Evolutionary conservation across 2,329 filamentous ascomycete species (phyloP), one percentile per base, ranked within the genome.

Genomic region (Neonectria coccinea): DNA sequence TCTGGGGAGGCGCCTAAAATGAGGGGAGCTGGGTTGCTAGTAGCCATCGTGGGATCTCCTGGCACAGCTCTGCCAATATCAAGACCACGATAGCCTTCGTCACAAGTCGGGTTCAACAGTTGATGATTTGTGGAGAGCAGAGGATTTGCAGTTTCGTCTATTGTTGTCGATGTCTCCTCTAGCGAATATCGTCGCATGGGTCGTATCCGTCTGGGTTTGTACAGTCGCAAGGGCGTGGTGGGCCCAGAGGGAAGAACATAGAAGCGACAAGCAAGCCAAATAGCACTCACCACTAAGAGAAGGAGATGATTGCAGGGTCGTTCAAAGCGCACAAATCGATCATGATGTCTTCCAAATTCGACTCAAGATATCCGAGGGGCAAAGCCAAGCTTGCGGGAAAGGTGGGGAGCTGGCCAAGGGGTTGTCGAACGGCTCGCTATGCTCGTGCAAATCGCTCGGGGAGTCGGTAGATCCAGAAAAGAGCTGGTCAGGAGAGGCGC

Each of bases 201-300:
- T 45, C 20, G 12, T 39, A 56, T 47, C 31, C 44, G 47, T 61
- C 62, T 36, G 14, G 41, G 59, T 53, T 56, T n/a, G 50, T 47
- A 12, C 20, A 56, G n/a, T 54, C 33, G 50, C 48, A 44, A 41
- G 39, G 22, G 27, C 44, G 57, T 22, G 51, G 36, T 27, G 22
- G 45, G 22, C 39, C 31, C 62, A 56, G 27, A 56, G 59, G 45
- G 47, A 27, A 41, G 39, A 62, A 53, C 39, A 42, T 52, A 65
- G 29, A 50, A 62, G 53, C 41, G 33, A 48, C n/a, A 29, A 44
- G 18, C 42, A 48, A 51, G 42, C 48, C 14, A 64, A 48, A 62
- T 47, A 56, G 14, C 31, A 76, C 79, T 78, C 72, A 82, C 80
- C 78, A 79, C 78, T 82, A 82, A 73, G 73, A 80, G 66, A 75